Evolutionary conservation across 441 rosid genomes (phyloP).

Genomic region (Pelargonium citronellum): DNA sequence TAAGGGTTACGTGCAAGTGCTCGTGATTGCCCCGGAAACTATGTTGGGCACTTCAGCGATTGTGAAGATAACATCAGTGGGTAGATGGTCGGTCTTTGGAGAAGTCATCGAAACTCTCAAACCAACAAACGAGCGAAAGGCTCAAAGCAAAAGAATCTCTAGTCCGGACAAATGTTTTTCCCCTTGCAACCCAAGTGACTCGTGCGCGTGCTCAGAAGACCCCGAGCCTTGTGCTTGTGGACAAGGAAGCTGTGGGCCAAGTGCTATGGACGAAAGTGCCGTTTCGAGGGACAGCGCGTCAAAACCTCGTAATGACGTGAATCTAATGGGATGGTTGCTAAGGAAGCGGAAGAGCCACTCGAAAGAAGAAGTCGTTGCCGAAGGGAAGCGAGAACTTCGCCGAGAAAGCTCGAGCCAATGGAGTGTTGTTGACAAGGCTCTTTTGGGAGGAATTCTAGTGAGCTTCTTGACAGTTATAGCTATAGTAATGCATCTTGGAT

Average conservation of each 20-base stretch:
- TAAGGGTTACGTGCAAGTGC: conserved; percentile 86
- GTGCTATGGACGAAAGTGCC: conserved; percentile 21
- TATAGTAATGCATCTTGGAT: conserved; percentile 40
- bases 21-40: conserved; percentile 56
- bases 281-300: conserved; percentile 18
- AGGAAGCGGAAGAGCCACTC: conserved; percentile 34
- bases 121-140: conserved; percentile 23
- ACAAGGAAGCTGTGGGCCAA: conserved; percentile 42
- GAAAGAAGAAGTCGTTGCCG: conserved; percentile 20
- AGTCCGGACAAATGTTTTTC: conserved; percentile 28
- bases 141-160: conserved; percentile 20
- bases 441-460: conserved; percentile 55
- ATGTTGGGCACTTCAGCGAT: conserved; percentile 71
- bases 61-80: conserved; percentile 79
- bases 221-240: conserved; percentile 42
- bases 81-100: conserved; percentile 92
- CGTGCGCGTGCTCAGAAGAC: conserved; percentile 39
- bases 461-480: conserved; percentile 50
- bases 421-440: conserved; percentile 49
- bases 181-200: conserved; percentile 30
- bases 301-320: conserved; percentile 30
- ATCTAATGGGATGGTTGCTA: conserved; percentile 46
- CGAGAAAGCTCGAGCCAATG: conserved; percentile 27
- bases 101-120: conserved; percentile 56
- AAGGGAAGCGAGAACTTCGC: conserved; percentile 30